Base-by-base conservation (phyloP, 805 yeast species). In the Ogataea corticis region DNA sequence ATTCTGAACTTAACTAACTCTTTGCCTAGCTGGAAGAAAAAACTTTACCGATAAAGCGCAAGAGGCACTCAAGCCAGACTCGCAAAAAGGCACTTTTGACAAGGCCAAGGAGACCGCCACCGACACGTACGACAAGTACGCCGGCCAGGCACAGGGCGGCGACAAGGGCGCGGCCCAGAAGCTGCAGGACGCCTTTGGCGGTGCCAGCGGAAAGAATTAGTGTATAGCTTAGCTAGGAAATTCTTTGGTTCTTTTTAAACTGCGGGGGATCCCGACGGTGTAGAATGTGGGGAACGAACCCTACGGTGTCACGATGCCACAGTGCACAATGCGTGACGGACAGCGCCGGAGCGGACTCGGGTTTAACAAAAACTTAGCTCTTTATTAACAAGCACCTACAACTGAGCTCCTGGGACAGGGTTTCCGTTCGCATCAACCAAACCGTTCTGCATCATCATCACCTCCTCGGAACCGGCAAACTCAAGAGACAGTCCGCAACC, bases 401-500 rank as follows among this genome's bases (percentile, higher is more conserved):
- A 31, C 33, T 51, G 81, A 49, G 87, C 87, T 61, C 88, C 88
- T 60, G 85, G 89, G 55, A 86, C 77, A 61, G 94, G 92, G 76
- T 86, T 86, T 63, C 94, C 95, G 62, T 86, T 82, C 56, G 83
- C 85, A 65, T 86, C 95, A 54, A 83, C 69, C 69, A 86, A 73
- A 61, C 92, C 92, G 70, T 85, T 90, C 73, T 86, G 95, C 89
- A 85, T 83, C 84, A 87, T 78, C 77, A 87, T 82, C 58, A 89
- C 79, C 73, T 88, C 94, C 73, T 91, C 96, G 62, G 87, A 83
- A 65, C 97, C 97, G 46, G 94, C 92, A 55, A 94, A 83, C 76
- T 94, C 98, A 56, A 94, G 84, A 75, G 92, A 97, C 60, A 94
- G 76, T 68, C 97, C 98, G 59, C 91, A 80, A 65, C 99, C 99